These are phyloP conservation scores for Eustoma russellianum DNA, from an alignment of 257 asterid species.

Conservation along the genomic window DNA sequence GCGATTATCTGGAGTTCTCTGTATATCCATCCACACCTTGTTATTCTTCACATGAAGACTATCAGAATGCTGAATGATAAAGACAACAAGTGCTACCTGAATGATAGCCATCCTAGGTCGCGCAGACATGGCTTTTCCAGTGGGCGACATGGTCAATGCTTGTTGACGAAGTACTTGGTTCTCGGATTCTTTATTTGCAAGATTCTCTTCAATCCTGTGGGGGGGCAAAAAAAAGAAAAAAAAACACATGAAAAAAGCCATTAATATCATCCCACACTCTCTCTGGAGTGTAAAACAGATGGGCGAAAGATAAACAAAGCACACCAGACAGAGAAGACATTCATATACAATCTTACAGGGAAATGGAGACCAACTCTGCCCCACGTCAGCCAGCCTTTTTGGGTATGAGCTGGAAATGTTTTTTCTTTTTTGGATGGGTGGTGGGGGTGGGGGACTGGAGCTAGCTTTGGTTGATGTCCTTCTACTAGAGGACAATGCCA, in stretches of 20 bases:
- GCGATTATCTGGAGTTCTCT: conserved; percentile 84
- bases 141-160: conserved; percentile 93
- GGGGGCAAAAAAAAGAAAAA: neutral
- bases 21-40: conserved; percentile 27
- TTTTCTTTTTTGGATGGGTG: too few species aligned
- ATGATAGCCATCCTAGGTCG: conserved; percentile 65
- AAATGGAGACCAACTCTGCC: too few species aligned
- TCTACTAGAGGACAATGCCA: neutral
- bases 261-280: too few species aligned
- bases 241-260: too few species aligned
- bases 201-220: conserved; percentile 89
- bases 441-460: too few species aligned
- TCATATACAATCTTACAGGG: too few species aligned
- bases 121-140: conserved; percentile 70
- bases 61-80: conserved; percentile 13
- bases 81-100: conserved; percentile 39
- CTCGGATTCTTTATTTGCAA: conserved; percentile 85
- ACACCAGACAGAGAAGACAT: neutral
- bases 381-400: too few species aligned
- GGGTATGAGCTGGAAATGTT: too few species aligned
- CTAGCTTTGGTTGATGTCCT: too few species aligned
- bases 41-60: conserved; percentile 16
- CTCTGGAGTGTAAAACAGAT: too few species aligned
- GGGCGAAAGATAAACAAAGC: neutral
- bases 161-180: conserved; percentile 98